These are phyloP conservation scores for Pseudodiploospora longispora DNA, from an alignment of 2,329 filamentous ascomycete genomes.

Conservation along the genomic window DNA sequence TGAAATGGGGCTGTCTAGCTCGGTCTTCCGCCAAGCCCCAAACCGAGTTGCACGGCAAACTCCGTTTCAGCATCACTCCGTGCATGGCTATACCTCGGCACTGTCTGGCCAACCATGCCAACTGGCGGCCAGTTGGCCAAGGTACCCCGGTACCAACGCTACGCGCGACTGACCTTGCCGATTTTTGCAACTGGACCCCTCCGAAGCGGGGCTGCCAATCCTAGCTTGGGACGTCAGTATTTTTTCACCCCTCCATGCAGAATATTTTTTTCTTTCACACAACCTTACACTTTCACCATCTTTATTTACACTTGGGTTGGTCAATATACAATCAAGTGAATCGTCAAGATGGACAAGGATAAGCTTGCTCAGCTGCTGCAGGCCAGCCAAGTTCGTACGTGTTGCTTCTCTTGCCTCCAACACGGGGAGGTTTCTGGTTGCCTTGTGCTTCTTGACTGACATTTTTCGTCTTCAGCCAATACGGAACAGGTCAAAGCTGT, in stretches of 20 bases:
- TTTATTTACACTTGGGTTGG: constrained; percentile 10
- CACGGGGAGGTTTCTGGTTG: not conserved
- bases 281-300: constrained; percentile 6
- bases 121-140: no score
- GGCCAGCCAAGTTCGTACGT: constrained; percentile 79
- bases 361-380: constrained; percentile 81
- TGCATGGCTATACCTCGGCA: constrained; percentile 3
- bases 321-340: constrained; percentile 16
- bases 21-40: no score
- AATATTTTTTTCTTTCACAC: constrained; percentile 8
- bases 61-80: no score
- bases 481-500: constrained; percentile 84
- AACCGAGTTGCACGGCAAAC: no score
- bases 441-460: constrained; percentile 5
- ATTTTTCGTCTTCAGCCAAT: constrained; percentile 53
- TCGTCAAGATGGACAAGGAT: constrained; percentile 42
- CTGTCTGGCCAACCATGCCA: not conserved
- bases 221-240: constrained; percentile 7
- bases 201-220: constrained; percentile 9
- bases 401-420: not conserved
- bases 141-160: no score
- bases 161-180: not conserved
- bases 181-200: constrained; percentile 8
- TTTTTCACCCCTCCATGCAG: constrained; percentile 12
- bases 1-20: no score